A percentile compares a stretch with the other conserved stretches of the same genome.
Evolutionary conservation across 805 yeast genomes (phyloP).

Genomic region (Candida sakaeoensis): DNA sequence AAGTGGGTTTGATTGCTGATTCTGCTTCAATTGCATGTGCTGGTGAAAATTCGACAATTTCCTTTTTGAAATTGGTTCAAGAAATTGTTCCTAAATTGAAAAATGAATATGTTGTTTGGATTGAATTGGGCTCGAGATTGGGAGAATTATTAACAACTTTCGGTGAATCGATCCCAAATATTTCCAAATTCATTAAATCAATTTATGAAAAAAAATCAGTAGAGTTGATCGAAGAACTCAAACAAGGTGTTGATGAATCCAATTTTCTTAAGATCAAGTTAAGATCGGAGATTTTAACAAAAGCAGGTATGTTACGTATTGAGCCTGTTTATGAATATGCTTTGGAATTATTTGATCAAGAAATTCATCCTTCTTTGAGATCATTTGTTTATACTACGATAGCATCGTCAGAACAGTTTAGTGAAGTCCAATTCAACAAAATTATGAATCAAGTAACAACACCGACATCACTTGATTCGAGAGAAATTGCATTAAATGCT

Average conservation of each 20-base stretch:
- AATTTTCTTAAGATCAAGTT: slow-evolving; percentile 31
- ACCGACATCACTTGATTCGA: slow-evolving; percentile 54
- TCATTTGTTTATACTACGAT: slow-evolving; percentile 42
- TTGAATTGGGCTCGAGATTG: slow-evolving; percentile 44
- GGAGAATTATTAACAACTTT: slow-evolving; percentile 35
- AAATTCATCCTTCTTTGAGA: slow-evolving; percentile 44
- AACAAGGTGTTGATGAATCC: slow-evolving; percentile 11
- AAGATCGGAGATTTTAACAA: slow-evolving; percentile 36
- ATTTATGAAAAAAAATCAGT: slow-evolving; percentile 28
- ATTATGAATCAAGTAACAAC: slow-evolving; percentile 44
- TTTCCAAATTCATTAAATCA: slow-evolving; percentile 26
- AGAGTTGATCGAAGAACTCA: slow-evolving; percentile 20
- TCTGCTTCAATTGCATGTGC: slow-evolving; percentile 46
- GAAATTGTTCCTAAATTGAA: slow-evolving; percentile 28
- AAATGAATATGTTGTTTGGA: slow-evolving; percentile 50
- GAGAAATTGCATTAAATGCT: slow-evolving; percentile 56
- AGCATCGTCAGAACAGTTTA: slow-evolving; percentile 30
- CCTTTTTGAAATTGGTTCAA: slow-evolving; percentile 42
- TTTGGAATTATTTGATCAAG: slow-evolving; percentile 21
- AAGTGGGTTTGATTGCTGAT: slow-evolving; percentile 55
- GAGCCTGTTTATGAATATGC: slow-evolving; percentile 37
- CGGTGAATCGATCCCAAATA: slow-evolving; percentile 19
- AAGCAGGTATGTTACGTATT: slow-evolving; percentile 37
- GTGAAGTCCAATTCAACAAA: slow-evolving; percentile 30
- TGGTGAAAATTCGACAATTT: slow-evolving; percentile 37